A percentile compares a stretch with the other conserved stretches of the same genome.
phyloP scores from a whole-genome alignment of 2,329 filamentous ascomycete species.

The Emericellopsis cladophorae region DNA sequence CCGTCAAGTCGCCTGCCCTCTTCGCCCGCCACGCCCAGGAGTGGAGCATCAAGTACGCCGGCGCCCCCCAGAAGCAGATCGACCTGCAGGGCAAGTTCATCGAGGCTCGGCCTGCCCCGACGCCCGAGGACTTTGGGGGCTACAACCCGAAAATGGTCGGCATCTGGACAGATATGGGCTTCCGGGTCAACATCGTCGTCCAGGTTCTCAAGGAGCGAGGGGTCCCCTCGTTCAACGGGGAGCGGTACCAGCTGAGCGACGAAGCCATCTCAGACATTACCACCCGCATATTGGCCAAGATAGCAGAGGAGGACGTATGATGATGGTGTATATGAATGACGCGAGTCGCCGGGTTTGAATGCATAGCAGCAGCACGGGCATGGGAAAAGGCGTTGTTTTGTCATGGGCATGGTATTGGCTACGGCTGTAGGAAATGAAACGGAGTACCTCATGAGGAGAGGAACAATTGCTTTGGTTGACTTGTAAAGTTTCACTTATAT shows the following conservation, averaged over 20 bases:
- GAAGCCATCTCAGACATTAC: slow-evolving; percentile 87
- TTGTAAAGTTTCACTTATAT: neutral
- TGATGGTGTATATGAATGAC: too few species aligned
- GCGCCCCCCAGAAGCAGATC: slow-evolving; percentile 45
- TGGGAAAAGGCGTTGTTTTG: too few species aligned
- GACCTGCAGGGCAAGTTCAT: slow-evolving; percentile 21
- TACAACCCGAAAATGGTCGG: slow-evolving; percentile 78
- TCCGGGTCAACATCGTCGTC: slow-evolving; percentile 76
- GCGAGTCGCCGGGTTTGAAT: neutral
- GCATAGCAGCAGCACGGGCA: too few species aligned
- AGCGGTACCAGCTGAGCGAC: slow-evolving; percentile 79
- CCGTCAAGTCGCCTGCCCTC: slow-evolving; percentile 63
- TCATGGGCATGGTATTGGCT: too few species aligned
- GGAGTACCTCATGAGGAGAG: too few species aligned
- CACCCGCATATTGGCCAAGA: slow-evolving; percentile 57
- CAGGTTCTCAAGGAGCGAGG: slow-evolving; percentile 71
- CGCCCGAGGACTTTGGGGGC: slow-evolving; percentile 27
- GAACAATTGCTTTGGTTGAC: too few species aligned
- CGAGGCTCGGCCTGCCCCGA: slow-evolving; percentile 14
- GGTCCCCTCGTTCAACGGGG: slow-evolving; percentile 40
- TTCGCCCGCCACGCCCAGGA: slow-evolving; percentile 77
- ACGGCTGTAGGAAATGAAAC: too few species aligned
- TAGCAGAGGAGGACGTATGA: too few species aligned
- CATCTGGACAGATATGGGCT: slow-evolving; percentile 82
- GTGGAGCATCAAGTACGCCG: slow-evolving; percentile 78